Conservation (phyloP, 306 rosid genomes). For the Medicago truncatula region MtrunA17r5.0-ANR NC_053042.1:32328501-32329000, state of each 20-base stretch:
- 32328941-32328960: conserved; percentile 52
- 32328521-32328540: conserved; percentile 71
- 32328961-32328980: conserved; percentile 45
- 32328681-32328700: conserved; percentile 90
- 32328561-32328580: conserved; percentile 87
- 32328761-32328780: conserved; percentile 73
- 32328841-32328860: conserved; percentile 40
- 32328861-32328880: conserved; percentile 59
- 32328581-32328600: conserved; percentile 71
- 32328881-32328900: conserved; percentile 56
- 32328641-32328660: conserved; percentile 75
- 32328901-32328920: conserved; percentile 33
- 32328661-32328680: conserved; percentile 64
- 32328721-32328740: conserved; percentile 61
- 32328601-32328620: conserved; percentile 82
- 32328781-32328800: conserved; percentile 87
- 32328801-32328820: conserved; percentile 61
- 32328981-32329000: conserved; percentile 39
- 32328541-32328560: conserved; percentile 80
- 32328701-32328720: conserved; percentile 82
- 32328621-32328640: conserved; percentile 79
- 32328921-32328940: conserved; percentile 38
- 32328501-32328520: conserved; percentile 57
- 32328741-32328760: conserved; percentile 70
- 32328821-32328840: conserved; percentile 14